These are phyloP conservation scores for Panus rudis DNA, from an alignment of 768 basidiomycete genomes.

Conservation along the genomic window DNA sequence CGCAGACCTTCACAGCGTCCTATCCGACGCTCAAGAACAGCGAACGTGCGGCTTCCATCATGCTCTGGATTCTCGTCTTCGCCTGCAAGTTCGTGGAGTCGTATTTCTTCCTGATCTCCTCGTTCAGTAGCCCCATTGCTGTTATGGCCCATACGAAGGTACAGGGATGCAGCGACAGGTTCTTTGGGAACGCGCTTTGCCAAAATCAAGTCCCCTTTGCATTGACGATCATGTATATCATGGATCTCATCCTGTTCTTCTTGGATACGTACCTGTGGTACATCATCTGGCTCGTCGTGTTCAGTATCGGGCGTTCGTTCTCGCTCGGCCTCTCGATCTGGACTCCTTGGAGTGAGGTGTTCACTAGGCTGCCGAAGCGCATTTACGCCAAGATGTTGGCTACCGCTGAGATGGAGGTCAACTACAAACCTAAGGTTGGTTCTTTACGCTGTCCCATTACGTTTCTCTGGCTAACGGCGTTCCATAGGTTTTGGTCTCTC, in stretches of 20 bases:
- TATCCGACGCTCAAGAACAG: slow-evolving; percentile 73
- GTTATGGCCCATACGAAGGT: slow-evolving; percentile 97
- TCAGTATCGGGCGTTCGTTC: slow-evolving; percentile 88
- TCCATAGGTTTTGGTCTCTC: slow-evolving; percentile 80
- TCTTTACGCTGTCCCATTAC: not conserved
- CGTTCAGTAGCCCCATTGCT: slow-evolving; percentile 93
- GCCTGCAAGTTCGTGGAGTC: slow-evolving; percentile 96
- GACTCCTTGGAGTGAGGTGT: slow-evolving; percentile 99
- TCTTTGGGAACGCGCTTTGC: slow-evolving; percentile 78
- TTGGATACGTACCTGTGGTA: slow-evolving; percentile 99
- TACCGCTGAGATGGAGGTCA: slow-evolving; percentile 96
- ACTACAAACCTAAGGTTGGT: slow-evolving; percentile 94
- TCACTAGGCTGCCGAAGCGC: slow-evolving; percentile 90
- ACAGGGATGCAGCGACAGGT: slow-evolving; percentile 79
- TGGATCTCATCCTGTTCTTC: slow-evolving; percentile 98
- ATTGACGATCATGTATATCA: slow-evolving; percentile 96
- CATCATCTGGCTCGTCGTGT: slow-evolving; percentile 97
- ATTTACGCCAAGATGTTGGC: slow-evolving; percentile 97
- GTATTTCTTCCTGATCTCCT: slow-evolving; percentile 95
- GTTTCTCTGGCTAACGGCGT: not conserved
- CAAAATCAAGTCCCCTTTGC: slow-evolving; percentile 92
- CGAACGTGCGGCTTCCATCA: slow-evolving; percentile 77
- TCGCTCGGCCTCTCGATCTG: slow-evolving; percentile 92
- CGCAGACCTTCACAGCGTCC: slow-evolving; percentile 97
- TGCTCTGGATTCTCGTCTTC: slow-evolving; percentile 89